A percentile compares a stretch with the other conserved stretches of the same genome.
These are phyloP conservation scores for Brettanomyces anomalus DNA, from an alignment of 805 yeast species.

Conservation along the genomic window DNA sequence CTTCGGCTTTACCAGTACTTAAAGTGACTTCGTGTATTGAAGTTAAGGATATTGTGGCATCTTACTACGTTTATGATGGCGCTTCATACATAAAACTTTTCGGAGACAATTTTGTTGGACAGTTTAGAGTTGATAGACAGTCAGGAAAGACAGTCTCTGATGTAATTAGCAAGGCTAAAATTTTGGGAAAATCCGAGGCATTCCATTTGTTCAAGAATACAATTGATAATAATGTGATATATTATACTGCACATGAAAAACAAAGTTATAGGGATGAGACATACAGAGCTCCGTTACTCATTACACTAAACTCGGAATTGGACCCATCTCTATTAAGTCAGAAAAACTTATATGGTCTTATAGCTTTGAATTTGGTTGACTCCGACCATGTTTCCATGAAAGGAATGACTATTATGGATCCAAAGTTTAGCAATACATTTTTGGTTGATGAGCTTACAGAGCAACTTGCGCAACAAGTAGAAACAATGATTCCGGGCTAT, in stretches of 20 bases:
- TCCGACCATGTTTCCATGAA: conserved; percentile 16
- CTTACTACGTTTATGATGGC: conserved; percentile 30
- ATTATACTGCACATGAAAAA: conserved; percentile 63
- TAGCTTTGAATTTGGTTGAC: conserved; percentile 16
- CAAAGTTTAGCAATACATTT: conserved; percentile 18
- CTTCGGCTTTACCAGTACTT: conserved; percentile 57
- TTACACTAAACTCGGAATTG: conserved; percentile 54
- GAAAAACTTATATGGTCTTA: conserved; percentile 18
- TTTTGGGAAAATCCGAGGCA: conserved; percentile 71
- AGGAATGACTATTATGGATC: conserved; percentile 19
- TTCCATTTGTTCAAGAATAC: conserved; percentile 69
- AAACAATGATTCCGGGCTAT: conserved; percentile 26
- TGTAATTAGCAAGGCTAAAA: conserved; percentile 56
- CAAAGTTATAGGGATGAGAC: conserved; percentile 42
- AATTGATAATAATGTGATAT: conserved; percentile 22
- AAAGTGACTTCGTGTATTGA: conserved; percentile 60
- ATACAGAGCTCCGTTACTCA: conserved; percentile 51
- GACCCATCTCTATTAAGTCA: conserved; percentile 27
- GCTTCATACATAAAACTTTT: conserved; percentile 20
- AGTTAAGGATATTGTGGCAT: conserved; percentile 45
- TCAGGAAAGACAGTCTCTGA: conserved; percentile 38
- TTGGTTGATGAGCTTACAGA: conserved; percentile 25
- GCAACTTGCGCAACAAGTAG: conserved; percentile 29
- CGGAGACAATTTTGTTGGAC: conserved; percentile 15
- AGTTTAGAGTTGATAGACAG: conserved; percentile 17